A percentile compares a stretch with the other conserved stretches of the same genome.
phyloP scores from a whole-genome alignment of 2,329 filamentous ascomycete species.

The Chaetomiaceae sp. region DNA sequence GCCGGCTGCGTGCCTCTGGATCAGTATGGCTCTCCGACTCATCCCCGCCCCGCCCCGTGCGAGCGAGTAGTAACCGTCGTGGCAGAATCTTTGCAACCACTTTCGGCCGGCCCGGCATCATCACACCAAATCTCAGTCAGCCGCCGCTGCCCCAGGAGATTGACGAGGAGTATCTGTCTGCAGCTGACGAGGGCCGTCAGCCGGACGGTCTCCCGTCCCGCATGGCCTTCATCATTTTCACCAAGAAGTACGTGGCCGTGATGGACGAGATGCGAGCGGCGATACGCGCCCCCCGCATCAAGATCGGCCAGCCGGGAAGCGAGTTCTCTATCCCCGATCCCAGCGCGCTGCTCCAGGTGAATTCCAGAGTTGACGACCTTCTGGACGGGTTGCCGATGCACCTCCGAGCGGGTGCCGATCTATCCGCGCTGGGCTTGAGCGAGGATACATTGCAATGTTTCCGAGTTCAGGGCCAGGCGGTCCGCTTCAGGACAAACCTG shows the following conservation, averaged over 20 bases:
- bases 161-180: slow-evolving; percentile 28
- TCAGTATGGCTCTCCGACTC: slow-evolving; percentile 14
- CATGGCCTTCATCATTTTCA: slow-evolving; percentile 22
- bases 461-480: slow-evolving; percentile 3
- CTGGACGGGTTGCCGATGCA: slow-evolving; percentile 8
- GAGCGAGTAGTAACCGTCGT: background rate
- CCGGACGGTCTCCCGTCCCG: slow-evolving; percentile 19
- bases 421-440: background rate
- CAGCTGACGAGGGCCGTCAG: slow-evolving; percentile 21
- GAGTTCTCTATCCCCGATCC: slow-evolving; percentile 13
- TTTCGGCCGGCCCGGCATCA: slow-evolving; percentile 26
- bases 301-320: background rate
- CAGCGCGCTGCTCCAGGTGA: slow-evolving; percentile 9
- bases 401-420: slow-evolving; percentile 8
- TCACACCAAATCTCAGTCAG: slow-evolving; percentile 13
- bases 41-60: too few relatives aligned
- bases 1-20: slow-evolving; percentile 27
- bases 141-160: slow-evolving; percentile 22
- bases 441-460: slow-evolving; percentile 7
- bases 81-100: slow-evolving; percentile 23
- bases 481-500: slow-evolving; percentile 8
- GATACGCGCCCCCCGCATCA: background rate
- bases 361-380: slow-evolving; percentile 14
- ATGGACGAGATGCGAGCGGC: slow-evolving; percentile 9
- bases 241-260: slow-evolving; percentile 18